These are phyloP conservation scores for Balakata baccata DNA, from an alignment of 345 rosid species.

Conservation along the genomic window DNA sequence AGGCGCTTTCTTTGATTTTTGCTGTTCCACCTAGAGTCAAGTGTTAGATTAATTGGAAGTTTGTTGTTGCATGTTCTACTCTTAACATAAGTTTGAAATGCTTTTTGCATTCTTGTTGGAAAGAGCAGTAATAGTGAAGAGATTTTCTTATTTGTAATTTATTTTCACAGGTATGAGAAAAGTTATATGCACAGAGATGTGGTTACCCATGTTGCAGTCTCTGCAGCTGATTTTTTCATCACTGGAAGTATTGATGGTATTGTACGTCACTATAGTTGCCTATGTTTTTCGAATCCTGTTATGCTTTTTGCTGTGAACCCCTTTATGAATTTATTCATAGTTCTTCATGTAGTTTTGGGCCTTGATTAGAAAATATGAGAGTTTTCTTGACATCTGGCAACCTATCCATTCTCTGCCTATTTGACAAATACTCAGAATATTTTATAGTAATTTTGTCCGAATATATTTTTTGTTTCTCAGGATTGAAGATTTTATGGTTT, in stretches of 20 bases:
- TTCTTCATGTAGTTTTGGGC: not conserved
- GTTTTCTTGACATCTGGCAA: not conserved
- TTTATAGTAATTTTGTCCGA: too few relatives aligned
- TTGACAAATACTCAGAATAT: too few relatives aligned
- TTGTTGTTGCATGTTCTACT: too few relatives aligned
- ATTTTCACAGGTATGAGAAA: slow-evolving; percentile 75
- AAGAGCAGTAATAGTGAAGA: not conserved
- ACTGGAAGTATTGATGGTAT: slow-evolving; percentile 90
- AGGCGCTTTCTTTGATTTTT: too few relatives aligned
- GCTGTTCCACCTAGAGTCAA: not conserved
- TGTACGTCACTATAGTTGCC: not conserved
- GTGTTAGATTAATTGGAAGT: not conserved
- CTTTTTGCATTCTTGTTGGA: not conserved
- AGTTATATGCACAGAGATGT: slow-evolving; percentile 99
- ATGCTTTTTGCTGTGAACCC: not conserved
- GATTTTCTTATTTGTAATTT: not conserved
- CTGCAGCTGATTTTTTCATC: slow-evolving; percentile 85
- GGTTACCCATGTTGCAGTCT: slow-evolving; percentile 88
- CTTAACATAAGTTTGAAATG: too few relatives aligned
- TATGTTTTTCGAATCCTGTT: not conserved
- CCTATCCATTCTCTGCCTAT: too few relatives aligned
- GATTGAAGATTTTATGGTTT: not conserved
- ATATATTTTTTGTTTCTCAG: too few relatives aligned
- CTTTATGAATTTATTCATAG: not conserved
- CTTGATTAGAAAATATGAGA: not conserved